Evolutionary conservation across 177 flowering plant species (phyloP), one percentile per base, ranked within the genome.

Genomic region (Vitis hybrid): DNA sequence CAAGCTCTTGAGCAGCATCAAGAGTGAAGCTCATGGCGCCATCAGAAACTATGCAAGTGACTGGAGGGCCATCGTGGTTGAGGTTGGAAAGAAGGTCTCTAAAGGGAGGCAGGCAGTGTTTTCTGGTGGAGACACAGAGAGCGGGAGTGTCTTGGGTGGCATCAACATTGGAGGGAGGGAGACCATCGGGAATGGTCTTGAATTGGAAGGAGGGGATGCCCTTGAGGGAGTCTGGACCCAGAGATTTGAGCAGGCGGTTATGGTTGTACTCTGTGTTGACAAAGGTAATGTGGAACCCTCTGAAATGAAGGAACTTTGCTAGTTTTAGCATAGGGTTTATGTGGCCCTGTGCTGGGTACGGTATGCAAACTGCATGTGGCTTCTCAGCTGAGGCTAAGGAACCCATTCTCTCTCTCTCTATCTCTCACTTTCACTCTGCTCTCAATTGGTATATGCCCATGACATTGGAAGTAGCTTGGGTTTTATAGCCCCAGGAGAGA

Each of bases 301-400:
- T 70, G 76, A n/a, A 49, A 68, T 88, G 86, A 16, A 88, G 87
- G 24, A 86, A 78, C 66, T 82, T 88, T 1, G 89, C 88, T 19
- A 84, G 64, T 13, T 86, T 79, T 0, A 84, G 71, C 89, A 86
- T 88, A 11, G 91, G 91, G 35, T 68, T 86, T 1, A 86, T 72
- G 74, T 88, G 91, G 60, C 91, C 89, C 59, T 86, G 91, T 7
- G 86, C 88, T 18, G 89, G 89, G 71, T 24, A 83, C 6, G 91
- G 89, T 35, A 35, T 70, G 68, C 85, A 81, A 0, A 88, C 89
- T 5, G 82, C 91, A 77, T 88, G 91, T n/a, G 84, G 85, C 67
- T 81, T 82, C 52, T 70, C 51, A 35, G 46, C 0, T 35, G 0
- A 4, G 46, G 46, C 7, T 4, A 35, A 4, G 46, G 46, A 35